Conservation (phyloP, 108 stramenopile genomes). For the Conticribra weissflogii region DNA sequence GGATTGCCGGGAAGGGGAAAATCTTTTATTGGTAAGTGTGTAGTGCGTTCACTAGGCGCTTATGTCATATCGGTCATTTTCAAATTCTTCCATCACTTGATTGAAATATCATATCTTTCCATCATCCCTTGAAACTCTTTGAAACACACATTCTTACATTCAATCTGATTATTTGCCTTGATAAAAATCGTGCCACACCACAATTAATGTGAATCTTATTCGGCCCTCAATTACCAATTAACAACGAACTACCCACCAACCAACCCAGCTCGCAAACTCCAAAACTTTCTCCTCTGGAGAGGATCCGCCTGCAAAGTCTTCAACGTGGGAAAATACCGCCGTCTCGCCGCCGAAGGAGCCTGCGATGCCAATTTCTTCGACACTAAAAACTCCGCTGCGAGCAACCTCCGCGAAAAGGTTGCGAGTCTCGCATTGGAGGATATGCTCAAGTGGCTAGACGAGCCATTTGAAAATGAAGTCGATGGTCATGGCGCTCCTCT, state of each 20-base stretch:
- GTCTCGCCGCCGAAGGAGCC: constrained; percentile 59
- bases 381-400: constrained; percentile 65
- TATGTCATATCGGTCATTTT: too few relatives aligned
- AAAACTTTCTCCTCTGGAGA: constrained; percentile 82
- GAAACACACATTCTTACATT: too few relatives aligned
- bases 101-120: too few relatives aligned
- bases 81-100: too few relatives aligned
- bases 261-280: constrained; percentile 86
- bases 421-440: constrained; percentile 75
- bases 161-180: too few relatives aligned
- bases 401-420: constrained; percentile 68
- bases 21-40: constrained; percentile 90
- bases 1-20: constrained; percentile 91
- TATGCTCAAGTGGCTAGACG: constrained; percentile 84
- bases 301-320: constrained; percentile 80
- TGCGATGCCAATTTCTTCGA: constrained; percentile 91
- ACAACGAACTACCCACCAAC: too few relatives aligned
- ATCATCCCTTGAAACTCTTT: too few relatives aligned
- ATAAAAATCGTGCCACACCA: too few relatives aligned
- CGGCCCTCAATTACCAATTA: too few relatives aligned
- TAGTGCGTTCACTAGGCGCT: too few relatives aligned
- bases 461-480: constrained; percentile 38
- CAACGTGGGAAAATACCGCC: constrained; percentile 91
- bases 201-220: too few relatives aligned
- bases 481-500: constrained; percentile 9